Conservation (phyloP, 2,329 filamentous ascomycete species). For the Calonectria montana region DNA sequence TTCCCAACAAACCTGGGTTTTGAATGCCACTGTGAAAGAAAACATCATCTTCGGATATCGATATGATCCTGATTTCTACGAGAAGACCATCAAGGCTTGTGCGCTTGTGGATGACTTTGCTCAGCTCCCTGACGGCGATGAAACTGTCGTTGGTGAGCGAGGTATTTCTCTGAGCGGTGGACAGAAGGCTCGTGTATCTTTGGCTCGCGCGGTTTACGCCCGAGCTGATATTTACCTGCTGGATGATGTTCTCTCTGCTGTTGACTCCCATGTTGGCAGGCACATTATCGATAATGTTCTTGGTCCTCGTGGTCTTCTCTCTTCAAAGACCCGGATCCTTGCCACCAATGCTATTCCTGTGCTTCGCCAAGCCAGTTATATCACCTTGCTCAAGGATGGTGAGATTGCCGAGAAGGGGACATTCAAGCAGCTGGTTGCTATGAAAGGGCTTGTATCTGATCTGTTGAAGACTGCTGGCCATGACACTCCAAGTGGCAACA, state of each 20-base stretch:
- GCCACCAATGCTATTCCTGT: slow-evolving; percentile 97
- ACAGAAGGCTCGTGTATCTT: slow-evolving; percentile 92
- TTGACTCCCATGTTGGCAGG: slow-evolving; percentile 96
- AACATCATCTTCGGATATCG: slow-evolving; percentile 97
- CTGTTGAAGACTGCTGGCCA: slow-evolving; percentile 82
- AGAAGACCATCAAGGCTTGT: slow-evolving; percentile 91
- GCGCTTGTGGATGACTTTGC: slow-evolving; percentile 91
- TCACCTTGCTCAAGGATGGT: slow-evolving; percentile 85
- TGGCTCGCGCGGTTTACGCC: slow-evolving; percentile 95
- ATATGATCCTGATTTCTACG: slow-evolving; percentile 94
- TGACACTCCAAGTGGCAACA: slow-evolving; percentile 58
- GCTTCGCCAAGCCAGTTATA: slow-evolving; percentile 88
- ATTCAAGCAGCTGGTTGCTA: slow-evolving; percentile 89
- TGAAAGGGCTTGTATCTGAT: slow-evolving; percentile 90
- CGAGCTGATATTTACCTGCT: slow-evolving; percentile 96
- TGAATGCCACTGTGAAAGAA: slow-evolving; percentile 97
- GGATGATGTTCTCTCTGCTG: slow-evolving; percentile 93
- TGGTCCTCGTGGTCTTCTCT: slow-evolving; percentile 83
- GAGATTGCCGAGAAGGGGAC: slow-evolving; percentile 89
- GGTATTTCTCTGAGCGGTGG: slow-evolving; percentile 96
- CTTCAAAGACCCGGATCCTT: slow-evolving; percentile 88
- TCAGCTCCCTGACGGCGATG: slow-evolving; percentile 92
- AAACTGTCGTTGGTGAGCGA: slow-evolving; percentile 95
- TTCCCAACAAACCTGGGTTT: slow-evolving; percentile 93
- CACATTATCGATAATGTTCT: slow-evolving; percentile 96